A percentile compares a stretch with the other conserved stretches of the same genome.
These are phyloP conservation scores for Viridothelium virens DNA, from an alignment of 495 filamentous ascomycete genomes.

Conservation along the genomic window DNA sequence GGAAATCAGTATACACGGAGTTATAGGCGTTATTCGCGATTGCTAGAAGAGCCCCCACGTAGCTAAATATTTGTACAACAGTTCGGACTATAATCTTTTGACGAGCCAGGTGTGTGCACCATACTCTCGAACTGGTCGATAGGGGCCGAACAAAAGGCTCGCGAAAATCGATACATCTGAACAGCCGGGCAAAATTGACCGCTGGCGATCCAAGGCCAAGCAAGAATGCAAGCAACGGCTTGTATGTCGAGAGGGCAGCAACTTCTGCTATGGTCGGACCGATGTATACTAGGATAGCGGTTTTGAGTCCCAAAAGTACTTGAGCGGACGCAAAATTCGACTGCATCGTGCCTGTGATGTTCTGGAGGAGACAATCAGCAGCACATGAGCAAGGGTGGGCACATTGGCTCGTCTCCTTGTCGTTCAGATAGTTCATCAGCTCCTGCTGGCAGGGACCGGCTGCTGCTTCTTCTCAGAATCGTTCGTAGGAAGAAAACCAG, in stretches of 20 bases:
- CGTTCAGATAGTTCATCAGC: not conserved
- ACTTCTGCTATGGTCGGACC: conserved; percentile 6
- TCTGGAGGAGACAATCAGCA: not conserved
- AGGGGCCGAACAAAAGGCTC: not conserved
- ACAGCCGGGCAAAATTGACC: not conserved
- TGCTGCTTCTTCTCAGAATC: not conserved
- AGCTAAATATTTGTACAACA: not conserved
- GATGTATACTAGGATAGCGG: not conserved
- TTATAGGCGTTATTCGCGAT: not conserved
- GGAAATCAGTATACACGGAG: not conserved
- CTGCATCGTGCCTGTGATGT: conserved; percentile 3
- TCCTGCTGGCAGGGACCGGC: not conserved
- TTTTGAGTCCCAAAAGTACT: not conserved
- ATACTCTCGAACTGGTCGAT: not conserved
- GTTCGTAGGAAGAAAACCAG: not conserved
- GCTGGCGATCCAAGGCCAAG: not conserved
- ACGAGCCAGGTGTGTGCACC: not conserved
- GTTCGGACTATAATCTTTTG: not conserved
- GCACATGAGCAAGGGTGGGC: not conserved
- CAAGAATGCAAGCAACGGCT: not conserved
- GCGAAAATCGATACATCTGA: not conserved
- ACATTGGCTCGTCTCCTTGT: not conserved
- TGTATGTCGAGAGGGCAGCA: not conserved
- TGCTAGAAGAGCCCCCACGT: not conserved
- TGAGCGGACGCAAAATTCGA: conserved; percentile 7